Conservation (phyloP, 2,329 filamentous ascomycete species). For the Fusarium phyllophilum region DNA sequence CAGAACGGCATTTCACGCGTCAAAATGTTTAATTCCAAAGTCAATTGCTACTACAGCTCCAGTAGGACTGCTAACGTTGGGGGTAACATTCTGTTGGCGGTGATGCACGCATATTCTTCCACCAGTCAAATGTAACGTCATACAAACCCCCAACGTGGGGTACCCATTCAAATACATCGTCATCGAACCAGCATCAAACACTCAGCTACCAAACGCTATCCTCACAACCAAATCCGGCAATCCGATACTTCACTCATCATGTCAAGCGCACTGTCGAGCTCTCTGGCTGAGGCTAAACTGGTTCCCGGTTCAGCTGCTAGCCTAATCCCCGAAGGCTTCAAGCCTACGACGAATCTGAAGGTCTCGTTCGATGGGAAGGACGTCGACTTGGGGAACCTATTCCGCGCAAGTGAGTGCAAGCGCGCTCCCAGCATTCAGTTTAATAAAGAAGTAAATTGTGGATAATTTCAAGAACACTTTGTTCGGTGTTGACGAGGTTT, state of each 20-base stretch:
- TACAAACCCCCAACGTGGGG: conserved; percentile 34
- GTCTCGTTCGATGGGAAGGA: conserved; percentile 50
- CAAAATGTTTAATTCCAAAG: not conserved
- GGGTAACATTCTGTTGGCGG: not conserved
- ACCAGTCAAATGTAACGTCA: conserved; percentile 31
- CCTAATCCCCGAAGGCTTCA: conserved; percentile 56
- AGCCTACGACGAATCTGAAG: conserved; percentile 52
- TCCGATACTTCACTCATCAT: conserved; percentile 8
- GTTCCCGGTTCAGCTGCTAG: conserved; percentile 52
- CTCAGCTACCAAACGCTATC: not conserved
- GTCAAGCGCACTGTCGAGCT: conserved; percentile 40
- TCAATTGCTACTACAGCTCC: too few species aligned
- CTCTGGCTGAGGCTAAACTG: conserved; percentile 52
- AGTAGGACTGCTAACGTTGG: not conserved
- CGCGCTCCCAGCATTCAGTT: conserved; percentile 51
- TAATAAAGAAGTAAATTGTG: conserved; percentile 43
- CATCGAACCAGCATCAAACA: conserved; percentile 17
- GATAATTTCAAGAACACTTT: rapidly evolving
- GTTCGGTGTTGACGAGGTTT: not conserved
- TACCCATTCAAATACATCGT: conserved; percentile 27
- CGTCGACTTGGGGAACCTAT: conserved; percentile 52
- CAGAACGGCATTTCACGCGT: not conserved
- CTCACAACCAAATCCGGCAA: not conserved
- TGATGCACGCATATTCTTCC: conserved; percentile 10
- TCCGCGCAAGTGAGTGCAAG: conserved; percentile 53